Conservation (phyloP, 1,284 basidiomycete species). For the Exsudoporus floridanus region DNA sequence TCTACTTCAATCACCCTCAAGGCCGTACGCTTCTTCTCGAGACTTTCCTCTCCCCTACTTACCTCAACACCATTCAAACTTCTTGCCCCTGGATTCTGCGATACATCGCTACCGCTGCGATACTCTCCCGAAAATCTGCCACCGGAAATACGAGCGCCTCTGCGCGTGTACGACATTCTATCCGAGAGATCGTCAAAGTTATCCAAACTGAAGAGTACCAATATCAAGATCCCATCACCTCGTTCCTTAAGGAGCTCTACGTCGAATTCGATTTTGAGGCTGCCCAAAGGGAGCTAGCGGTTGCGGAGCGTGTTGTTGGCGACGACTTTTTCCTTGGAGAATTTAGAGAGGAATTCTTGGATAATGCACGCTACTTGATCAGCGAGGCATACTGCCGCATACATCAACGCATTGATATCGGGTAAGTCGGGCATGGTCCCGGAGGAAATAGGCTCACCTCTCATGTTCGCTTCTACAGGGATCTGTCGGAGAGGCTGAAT, state of each 20-base stretch:
- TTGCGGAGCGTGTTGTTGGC: slow-evolving; percentile 81
- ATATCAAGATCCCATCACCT: slow-evolving; percentile 91
- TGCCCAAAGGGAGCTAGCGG: slow-evolving; percentile 79
- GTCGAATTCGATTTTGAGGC: slow-evolving; percentile 90
- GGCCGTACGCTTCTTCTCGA: slow-evolving; percentile 94
- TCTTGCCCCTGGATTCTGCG: slow-evolving; percentile 93
- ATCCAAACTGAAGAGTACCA: slow-evolving; percentile 94
- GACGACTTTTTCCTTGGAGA: slow-evolving; percentile 95
- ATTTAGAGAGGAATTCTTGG: slow-evolving; percentile 91
- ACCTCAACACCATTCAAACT: slow-evolving; percentile 98
- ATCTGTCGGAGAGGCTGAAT: slow-evolving; percentile 91
- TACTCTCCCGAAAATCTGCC: slow-evolving; percentile 82
- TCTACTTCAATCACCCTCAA: slow-evolving; percentile 96
- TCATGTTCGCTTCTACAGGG: slow-evolving; percentile 44
- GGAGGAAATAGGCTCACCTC: neutral
- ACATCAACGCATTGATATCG: slow-evolving; percentile 94
- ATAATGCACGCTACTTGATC: slow-evolving; percentile 93
- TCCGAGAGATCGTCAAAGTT: slow-evolving; percentile 86
- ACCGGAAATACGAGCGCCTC: slow-evolving; percentile 53
- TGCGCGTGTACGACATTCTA: slow-evolving; percentile 76
- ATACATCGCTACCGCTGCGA: slow-evolving; percentile 90
- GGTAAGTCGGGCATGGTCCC: slow-evolving; percentile 48
- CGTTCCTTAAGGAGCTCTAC: slow-evolving; percentile 92
- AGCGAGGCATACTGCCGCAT: slow-evolving; percentile 98
- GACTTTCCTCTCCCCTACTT: slow-evolving; percentile 92